These are phyloP conservation scores for Cryptosporidium viatorum DNA, from an alignment of 169 alveolate species.

Conservation along the genomic window DNA sequence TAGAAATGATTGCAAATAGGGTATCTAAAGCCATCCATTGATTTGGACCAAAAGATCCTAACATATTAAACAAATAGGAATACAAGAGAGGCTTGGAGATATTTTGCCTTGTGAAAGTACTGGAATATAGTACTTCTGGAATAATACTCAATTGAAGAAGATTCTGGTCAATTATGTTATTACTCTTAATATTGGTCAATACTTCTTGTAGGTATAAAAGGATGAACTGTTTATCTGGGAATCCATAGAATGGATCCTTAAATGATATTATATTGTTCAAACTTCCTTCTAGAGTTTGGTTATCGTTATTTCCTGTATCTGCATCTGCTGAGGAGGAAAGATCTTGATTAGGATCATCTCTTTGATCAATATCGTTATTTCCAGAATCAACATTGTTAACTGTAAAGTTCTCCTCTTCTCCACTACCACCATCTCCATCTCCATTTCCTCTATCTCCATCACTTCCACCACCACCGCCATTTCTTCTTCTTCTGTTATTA, in stretches of 20 bases:
- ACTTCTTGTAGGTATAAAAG: conserved; percentile 26
- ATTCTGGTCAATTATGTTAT: conserved; percentile 9
- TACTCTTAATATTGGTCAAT: not conserved
- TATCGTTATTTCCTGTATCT: not conserved
- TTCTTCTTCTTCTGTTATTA: not conserved
- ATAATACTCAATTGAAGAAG: conserved; percentile 10
- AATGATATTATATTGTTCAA: not conserved
- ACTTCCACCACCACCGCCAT: not conserved
- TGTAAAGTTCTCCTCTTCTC: not conserved
- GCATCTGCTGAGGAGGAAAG: not conserved
- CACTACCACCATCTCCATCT: conserved; percentile 4
- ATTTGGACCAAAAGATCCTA: conserved; percentile 55
- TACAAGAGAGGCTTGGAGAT: conserved; percentile 45
- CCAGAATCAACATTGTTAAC: not conserved
- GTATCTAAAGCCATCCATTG: conserved; percentile 67
- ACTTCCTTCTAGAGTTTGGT: not conserved
- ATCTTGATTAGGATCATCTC: not conserved
- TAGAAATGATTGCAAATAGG: conserved; percentile 25
- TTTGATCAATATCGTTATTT: not conserved
- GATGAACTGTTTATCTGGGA: conserved; percentile 61
- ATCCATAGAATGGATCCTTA: conserved; percentile 60
- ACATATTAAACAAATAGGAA: conserved; percentile 40
- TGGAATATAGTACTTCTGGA: conserved; percentile 18
- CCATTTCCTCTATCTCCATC: too few species aligned
- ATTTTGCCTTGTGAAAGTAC: conserved; percentile 47